phyloP scores from a whole-genome alignment of 2,329 filamentous ascomycete species.

The Penicillium sp. region DNA sequence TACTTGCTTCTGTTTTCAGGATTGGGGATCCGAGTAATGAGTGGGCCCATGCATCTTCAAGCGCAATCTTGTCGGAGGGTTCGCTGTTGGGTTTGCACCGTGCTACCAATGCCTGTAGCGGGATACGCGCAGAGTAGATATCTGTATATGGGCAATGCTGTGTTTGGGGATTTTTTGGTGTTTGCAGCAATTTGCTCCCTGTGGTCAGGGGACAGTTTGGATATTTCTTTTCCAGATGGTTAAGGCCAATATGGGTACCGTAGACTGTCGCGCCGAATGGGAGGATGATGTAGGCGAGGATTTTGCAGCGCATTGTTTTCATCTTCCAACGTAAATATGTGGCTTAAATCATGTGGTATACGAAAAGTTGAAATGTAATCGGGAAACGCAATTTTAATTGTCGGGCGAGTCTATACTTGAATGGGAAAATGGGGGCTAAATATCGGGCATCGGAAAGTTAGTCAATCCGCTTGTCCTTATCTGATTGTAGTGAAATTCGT shows the following conservation, averaged over 20 bases:
- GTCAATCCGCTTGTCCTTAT: neutral
- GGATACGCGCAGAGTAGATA: conserved; percentile 25
- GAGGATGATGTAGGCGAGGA: conserved; percentile 5
- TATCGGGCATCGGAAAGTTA: neutral
- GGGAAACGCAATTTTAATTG: neutral
- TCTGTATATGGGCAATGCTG: conserved; percentile 27
- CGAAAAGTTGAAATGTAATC: neutral
- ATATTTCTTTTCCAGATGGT: conserved; percentile 27
- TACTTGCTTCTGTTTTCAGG: conserved; percentile 17
- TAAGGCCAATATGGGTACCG: conserved; percentile 21
- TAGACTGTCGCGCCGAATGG: conserved; percentile 17
- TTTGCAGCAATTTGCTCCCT: conserved; percentile 19
- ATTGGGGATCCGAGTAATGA: conserved; percentile 15
- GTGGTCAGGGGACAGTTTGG: conserved; percentile 16
- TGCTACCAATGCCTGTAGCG: conserved; percentile 13
- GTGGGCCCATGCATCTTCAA: conserved; percentile 26
- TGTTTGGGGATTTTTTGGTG: conserved; percentile 11
- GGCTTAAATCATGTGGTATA: neutral
- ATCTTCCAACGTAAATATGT: neutral
- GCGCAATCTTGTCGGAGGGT: conserved; percentile 2
- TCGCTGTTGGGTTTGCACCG: neutral
- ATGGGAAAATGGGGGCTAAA: neutral
- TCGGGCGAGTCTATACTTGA: neutral
- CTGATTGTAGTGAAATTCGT: no score
- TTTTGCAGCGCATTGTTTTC: neutral